These are phyloP conservation scores for Euphorbia peplus DNA, from an alignment of 345 rosid species.

Conservation along the genomic window DNA sequence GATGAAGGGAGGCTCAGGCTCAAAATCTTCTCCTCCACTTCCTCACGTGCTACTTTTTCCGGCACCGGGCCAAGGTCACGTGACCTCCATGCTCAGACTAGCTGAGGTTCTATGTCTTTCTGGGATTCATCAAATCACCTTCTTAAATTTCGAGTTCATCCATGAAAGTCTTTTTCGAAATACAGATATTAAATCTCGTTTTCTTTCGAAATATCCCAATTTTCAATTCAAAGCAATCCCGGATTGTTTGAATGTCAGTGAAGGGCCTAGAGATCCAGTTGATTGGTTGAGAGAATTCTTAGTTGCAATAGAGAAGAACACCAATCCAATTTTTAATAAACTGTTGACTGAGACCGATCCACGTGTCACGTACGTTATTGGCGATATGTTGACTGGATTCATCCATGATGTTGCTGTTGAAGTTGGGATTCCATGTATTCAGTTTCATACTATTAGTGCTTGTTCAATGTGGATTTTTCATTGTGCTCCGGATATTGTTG, in stretches of 20 bases:
- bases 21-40: not conserved
- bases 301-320: conserved; percentile 5
- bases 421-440: conserved; percentile 30
- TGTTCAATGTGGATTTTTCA: conserved; percentile 10
- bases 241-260: conserved; percentile 40
- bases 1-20: no score
- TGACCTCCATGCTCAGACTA: conserved; percentile 62
- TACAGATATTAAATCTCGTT: conserved; percentile 32
- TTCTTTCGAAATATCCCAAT: conserved; percentile 23
- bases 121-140: conserved; percentile 47
- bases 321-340: conserved; percentile 20
- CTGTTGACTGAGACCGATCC: conserved; percentile 16
- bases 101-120: conserved; percentile 49
- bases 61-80: conserved; percentile 59
- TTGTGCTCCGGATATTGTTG: conserved; percentile 29
- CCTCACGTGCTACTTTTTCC: conserved; percentile 53
- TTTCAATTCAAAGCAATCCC: conserved; percentile 34
- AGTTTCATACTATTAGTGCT: conserved; percentile 21
- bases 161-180: conserved; percentile 24
- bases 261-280: conserved; percentile 17
- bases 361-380: conserved; percentile 31
- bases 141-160: conserved; percentile 42
- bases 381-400: conserved; percentile 34
- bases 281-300: conserved; percentile 17
- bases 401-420: conserved; percentile 33